phyloP scores from a whole-genome alignment of 2,329 filamentous ascomycete species.

The Aspergillus calidoustus region DNA sequence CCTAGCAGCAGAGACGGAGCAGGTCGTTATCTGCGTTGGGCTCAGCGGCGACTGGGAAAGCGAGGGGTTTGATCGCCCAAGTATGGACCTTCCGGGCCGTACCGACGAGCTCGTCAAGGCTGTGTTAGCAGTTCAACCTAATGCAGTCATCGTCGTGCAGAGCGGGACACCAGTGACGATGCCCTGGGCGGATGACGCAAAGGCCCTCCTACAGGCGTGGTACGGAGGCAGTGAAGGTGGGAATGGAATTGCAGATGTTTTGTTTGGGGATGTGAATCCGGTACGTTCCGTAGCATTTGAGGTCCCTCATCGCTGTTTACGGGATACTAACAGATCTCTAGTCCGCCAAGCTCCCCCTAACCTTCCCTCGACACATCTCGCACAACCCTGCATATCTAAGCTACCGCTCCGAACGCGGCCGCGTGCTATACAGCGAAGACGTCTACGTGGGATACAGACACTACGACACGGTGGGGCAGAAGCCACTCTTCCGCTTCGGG shows the following conservation, averaged over 20 bases:
- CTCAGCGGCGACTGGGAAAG: constrained; percentile 83
- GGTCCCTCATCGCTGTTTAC: too few species aligned
- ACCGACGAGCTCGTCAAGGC: constrained; percentile 65
- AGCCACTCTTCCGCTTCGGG: constrained; percentile 76
- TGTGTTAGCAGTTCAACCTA: constrained; percentile 69
- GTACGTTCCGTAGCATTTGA: background rate
- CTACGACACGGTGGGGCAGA: constrained; percentile 72
- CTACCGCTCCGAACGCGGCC: constrained; percentile 70
- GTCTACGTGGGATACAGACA: constrained; percentile 81
- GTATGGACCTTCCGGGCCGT: constrained; percentile 61
- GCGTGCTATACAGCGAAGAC: constrained; percentile 78
- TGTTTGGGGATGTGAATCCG: constrained; percentile 75
- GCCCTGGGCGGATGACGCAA: constrained; percentile 51
- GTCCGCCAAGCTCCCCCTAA: constrained; percentile 74
- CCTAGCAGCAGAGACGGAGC: constrained; percentile 71
- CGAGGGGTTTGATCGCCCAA: constrained; percentile 67
- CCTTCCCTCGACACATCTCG: constrained; percentile 68
- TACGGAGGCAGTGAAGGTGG: constrained; percentile 85
- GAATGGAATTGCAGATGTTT: constrained; percentile 76
- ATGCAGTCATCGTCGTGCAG: constrained; percentile 74
- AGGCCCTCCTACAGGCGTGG: constrained; percentile 75
- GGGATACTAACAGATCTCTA: background rate
- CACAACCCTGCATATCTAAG: constrained; percentile 79
- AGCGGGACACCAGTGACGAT: constrained; percentile 71
- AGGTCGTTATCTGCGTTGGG: constrained; percentile 78